Base-by-base conservation (phyloP, 2,329 filamentous ascomycete species). In the Colletotrichum kahawae region DNA sequence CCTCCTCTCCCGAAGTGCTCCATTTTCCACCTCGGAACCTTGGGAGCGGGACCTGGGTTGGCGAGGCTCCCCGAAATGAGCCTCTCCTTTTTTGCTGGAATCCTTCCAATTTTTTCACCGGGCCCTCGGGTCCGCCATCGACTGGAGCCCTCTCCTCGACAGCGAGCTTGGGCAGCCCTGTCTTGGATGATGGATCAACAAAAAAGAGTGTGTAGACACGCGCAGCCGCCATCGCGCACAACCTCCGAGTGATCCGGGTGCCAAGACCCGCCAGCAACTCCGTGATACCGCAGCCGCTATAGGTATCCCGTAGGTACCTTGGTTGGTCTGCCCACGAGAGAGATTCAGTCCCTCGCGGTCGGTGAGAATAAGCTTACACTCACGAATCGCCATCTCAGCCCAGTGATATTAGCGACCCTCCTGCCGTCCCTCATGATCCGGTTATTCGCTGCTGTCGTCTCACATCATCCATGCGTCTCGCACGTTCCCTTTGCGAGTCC, bases 171-270 rank as follows among this genome's bases (percentile, higher is more conserved):
- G 36, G 31, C 67, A 51, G 48, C 71, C 62, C 68, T 63, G 72
- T 71, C 57, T 64, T 64, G 27, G 56, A 29, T 67, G n/a, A 36
- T 64, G 27, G 63, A 29, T 67, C 33, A 51, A 67, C 63, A 51
- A 56, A 63, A 27, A 24, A 51, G 54, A 43, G 56, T 38, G 21
- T 21, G 68, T 60, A 66, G 57, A 67, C 72, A 75, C n/a, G 63
- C 33, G 56, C 62, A 67, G 33, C 68, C 57, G 72, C 63, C 43
- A 56, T 21, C 54, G 69, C 34, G 69, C 69, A 72, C 56, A 18
- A 72, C 70, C 73, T 67, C 73, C 73, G 73, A 75, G 69, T 54
- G 73, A 75, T 75, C 73, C 73, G 73, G 69, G 62, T 68, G 73
- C 73, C 73, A 75, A 75, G 63, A 60, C 57, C 68, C 64, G 29